Evolutionary conservation across 2,329 filamentous ascomycete species (phyloP).

Genomic region (Pseudonectria buxi): DNA sequence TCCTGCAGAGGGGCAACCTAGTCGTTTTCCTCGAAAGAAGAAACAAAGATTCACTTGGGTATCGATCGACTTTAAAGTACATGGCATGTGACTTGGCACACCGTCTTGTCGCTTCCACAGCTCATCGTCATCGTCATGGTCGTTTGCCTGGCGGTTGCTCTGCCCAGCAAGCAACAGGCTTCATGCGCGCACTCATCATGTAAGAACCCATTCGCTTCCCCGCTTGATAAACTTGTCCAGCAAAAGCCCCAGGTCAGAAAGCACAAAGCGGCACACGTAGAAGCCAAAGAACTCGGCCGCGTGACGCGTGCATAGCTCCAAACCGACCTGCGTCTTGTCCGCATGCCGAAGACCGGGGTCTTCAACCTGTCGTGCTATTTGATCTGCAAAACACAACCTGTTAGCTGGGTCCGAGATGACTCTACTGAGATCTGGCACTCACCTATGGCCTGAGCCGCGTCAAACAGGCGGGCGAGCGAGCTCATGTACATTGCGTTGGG

Average conservation of each 20-base stretch:
- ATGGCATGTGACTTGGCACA: too few relatives aligned
- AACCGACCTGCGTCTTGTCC: conserved; percentile 87
- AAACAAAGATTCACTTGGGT: too few relatives aligned
- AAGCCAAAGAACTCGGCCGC: conserved; percentile 97
- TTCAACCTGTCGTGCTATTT: conserved; percentile 92
- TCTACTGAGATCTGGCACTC: conserved; percentile 29
- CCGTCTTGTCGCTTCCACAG: too few relatives aligned
- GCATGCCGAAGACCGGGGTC: conserved; percentile 88
- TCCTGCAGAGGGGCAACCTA: too few relatives aligned
- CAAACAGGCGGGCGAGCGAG: conserved; percentile 81
- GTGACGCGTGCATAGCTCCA: conserved; percentile 88
- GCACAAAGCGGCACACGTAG: conserved; percentile 91
- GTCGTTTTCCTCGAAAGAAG: conserved; percentile 2
- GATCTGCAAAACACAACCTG: conserved; percentile 54
- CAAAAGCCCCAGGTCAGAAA: conserved; percentile 74
- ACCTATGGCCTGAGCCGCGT: conserved; percentile 90
- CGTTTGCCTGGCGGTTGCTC: background rate
- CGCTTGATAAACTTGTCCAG: conserved; percentile 97
- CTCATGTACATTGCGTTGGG: conserved; percentile 89
- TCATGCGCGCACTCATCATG: conserved; percentile 16
- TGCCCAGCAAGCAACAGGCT: background rate
- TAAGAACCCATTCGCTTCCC: conserved; percentile 83
- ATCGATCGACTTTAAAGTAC: too few relatives aligned
- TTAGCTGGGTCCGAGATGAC: conserved; percentile 7
- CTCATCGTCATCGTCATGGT: background rate